These are phyloP conservation scores for Castanospermum australe DNA, from an alignment of 306 rosid species.

Conservation along the genomic window DNA sequence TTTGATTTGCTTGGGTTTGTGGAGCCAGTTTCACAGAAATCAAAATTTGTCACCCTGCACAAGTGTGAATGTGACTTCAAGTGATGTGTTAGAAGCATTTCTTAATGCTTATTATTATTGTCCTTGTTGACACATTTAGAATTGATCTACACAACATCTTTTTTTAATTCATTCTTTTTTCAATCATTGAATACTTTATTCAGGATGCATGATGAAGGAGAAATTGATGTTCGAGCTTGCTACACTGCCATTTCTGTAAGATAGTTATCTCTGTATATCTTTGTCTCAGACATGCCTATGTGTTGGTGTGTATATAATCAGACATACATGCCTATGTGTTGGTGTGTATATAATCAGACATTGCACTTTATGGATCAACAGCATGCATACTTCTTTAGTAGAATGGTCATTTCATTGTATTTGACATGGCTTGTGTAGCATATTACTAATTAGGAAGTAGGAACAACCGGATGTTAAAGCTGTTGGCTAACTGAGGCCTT, in stretches of 20 bases:
- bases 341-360: neutral
- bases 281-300: neutral
- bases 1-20: slow-evolving; percentile 20
- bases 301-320: neutral
- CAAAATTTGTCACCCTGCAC: neutral
- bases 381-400: neutral
- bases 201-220: slow-evolving; percentile 94
- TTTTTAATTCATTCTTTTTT: slow-evolving; percentile 3
- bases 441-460: neutral
- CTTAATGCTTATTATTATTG: neutral
- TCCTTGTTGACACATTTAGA: slow-evolving; percentile 9
- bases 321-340: neutral
- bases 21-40: slow-evolving; percentile 6
- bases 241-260: slow-evolving; percentile 97
- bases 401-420: neutral
- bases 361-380: slow-evolving; percentile 24
- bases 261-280: slow-evolving; percentile 21
- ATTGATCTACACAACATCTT: neutral
- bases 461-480: slow-evolving; percentile 1
- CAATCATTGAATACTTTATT: slow-evolving; percentile 9
- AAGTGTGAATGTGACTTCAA: slow-evolving; percentile 7
- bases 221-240: slow-evolving; percentile 90
- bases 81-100: slow-evolving; percentile 11
- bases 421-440: neutral
- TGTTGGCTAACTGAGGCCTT: neutral